Percentiles rank a stretch among this genome's conserved stretches.
Evolutionary conservation across 441 rosid genomes (phyloP).

Genomic region (Aleurites moluccanus): DNA sequence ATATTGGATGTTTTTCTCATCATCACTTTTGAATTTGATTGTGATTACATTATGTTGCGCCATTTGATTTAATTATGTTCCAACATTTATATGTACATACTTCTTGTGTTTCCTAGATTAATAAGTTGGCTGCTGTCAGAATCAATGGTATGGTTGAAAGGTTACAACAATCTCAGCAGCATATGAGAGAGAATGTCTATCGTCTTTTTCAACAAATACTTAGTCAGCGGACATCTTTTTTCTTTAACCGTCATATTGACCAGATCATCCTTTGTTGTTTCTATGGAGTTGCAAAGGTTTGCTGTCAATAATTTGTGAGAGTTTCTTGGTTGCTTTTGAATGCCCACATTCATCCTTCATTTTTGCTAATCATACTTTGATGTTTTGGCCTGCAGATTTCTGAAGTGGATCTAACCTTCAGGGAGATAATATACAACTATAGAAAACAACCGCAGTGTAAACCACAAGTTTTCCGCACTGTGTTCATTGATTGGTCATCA

Average conservation of each 20-base stretch:
- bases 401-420: conserved; percentile 74
- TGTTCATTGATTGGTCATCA: conserved; percentile 69
- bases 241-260: conserved; percentile 93
- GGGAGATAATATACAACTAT: conserved; percentile 84
- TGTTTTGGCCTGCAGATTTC: conserved; percentile 62
- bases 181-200: conserved; percentile 82
- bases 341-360: conserved; percentile 5
- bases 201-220: conserved; percentile 82
- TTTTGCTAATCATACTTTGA: conserved; percentile 24
- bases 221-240: conserved; percentile 68
- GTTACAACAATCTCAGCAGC: conserved; percentile 83
- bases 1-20: background rate
- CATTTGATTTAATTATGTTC: background rate
- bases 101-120: conserved; percentile 53
- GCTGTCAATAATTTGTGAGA: conserved; percentile 26
- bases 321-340: conserved; percentile 19
- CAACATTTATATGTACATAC: conserved; percentile 6
- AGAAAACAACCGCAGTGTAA: conserved; percentile 98
- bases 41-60: background rate
- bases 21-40: conserved; percentile 4
- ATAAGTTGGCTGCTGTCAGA: conserved; percentile 94
- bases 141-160: conserved; percentile 94
- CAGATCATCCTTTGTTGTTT: conserved; percentile 98
- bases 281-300: conserved; percentile 90
- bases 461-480: conserved; percentile 86